phyloP scores from a whole-genome alignment of 75 land plant species.

The Larix kaempferi region DNA sequence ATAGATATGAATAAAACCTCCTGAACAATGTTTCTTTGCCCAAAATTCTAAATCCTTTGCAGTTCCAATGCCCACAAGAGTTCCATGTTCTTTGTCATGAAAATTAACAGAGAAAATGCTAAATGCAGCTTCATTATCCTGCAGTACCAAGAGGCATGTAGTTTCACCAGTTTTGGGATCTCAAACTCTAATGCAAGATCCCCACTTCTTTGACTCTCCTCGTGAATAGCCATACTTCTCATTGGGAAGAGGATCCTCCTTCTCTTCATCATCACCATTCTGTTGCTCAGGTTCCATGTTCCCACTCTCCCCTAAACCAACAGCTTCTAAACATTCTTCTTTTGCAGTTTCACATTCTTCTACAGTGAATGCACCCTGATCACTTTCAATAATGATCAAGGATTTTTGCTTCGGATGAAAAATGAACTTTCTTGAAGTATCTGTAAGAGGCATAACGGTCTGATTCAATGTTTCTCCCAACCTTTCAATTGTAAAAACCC shows the following conservation, averaged over 20 bases:
- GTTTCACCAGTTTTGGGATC: conserved; percentile 74
- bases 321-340: too few species aligned
- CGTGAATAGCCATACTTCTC: conserved; percentile 98
- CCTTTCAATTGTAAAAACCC: conserved; percentile 95
- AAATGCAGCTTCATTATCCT: too few species aligned
- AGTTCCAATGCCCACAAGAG: conserved; percentile 89
- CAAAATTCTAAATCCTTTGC: conserved; percentile 87
- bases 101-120: too few species aligned
- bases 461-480: conserved; percentile 96
- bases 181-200: conserved; percentile 89
- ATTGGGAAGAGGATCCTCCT: too few species aligned
- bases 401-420: conserved; percentile 78
- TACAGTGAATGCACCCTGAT: conserved; percentile 90
- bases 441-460: conserved; percentile 81
- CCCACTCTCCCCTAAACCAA: too few species aligned
- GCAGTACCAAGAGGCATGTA: too few species aligned
- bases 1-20: too few species aligned
- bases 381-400: conserved; percentile 87
- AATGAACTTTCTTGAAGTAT: too few species aligned
- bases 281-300: too few species aligned
- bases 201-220: conserved; percentile 79
- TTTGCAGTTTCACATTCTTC: conserved; percentile 87
- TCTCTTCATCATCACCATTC: too few species aligned
- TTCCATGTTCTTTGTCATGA: too few species aligned
- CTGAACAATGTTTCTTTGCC: too few species aligned